A percentile compares a stretch with the other conserved stretches of the same genome.
Conservation (phyloP, 768 basidiomycete genomes). For the Hygrophorus pudorinus region DNA sequence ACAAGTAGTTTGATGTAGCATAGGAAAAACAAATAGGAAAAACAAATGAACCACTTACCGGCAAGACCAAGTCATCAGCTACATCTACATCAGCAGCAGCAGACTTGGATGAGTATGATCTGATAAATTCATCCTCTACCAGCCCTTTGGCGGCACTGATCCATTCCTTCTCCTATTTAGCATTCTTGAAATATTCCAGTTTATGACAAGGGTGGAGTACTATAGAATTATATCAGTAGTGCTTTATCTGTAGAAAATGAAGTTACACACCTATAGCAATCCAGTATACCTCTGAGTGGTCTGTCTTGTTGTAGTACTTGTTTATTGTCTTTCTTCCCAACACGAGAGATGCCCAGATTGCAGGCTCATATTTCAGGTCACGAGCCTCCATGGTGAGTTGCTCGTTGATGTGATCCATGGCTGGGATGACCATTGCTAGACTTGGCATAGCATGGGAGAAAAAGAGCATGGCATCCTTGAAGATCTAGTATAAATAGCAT, state of each 20-base stretch:
- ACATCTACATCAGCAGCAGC: not conserved
- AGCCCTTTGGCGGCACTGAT: conserved; percentile 17
- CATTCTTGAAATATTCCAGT: conserved; percentile 21
- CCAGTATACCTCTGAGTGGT: too few relatives aligned
- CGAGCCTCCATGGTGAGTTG: too few relatives aligned
- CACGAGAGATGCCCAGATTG: too few relatives aligned
- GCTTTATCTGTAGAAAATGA: too few relatives aligned
- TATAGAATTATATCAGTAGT: conserved; percentile 17
- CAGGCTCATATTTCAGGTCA: too few relatives aligned
- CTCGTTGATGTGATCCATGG: conserved; percentile 18
- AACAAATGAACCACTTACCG: too few relatives aligned
- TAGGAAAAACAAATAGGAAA: too few relatives aligned
- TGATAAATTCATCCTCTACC: conserved; percentile 13
- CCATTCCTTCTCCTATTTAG: conserved; percentile 21
- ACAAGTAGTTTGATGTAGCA: too few relatives aligned
- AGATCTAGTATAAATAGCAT: conserved; percentile 8
- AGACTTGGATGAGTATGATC: not conserved
- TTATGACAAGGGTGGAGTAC: conserved; percentile 28
- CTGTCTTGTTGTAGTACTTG: too few relatives aligned
- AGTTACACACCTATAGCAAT: too few relatives aligned
- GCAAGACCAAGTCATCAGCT: not conserved
- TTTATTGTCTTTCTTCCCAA: too few relatives aligned
- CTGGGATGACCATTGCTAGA: conserved; percentile 18
- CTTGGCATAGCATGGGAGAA: conserved; percentile 12
- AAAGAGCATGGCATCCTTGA: conserved; percentile 18